Conservation (phyloP, 768 basidiomycete species). For the Amanita fuliginea region DNA sequence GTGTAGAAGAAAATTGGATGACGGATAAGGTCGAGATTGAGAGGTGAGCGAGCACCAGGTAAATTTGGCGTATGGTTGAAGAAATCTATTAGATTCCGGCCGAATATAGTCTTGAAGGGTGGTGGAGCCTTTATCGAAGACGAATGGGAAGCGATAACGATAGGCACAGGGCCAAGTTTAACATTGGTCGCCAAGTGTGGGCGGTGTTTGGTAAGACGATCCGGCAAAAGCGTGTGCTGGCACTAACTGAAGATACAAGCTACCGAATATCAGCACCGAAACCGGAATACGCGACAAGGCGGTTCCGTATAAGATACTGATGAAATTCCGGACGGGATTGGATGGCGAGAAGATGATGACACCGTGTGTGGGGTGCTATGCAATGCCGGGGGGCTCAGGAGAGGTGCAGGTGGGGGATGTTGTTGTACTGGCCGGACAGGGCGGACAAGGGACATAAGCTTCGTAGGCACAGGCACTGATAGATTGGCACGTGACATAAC, state of each 20-base stretch:
- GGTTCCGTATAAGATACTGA: slow-evolving; percentile 65
- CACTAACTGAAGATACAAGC: neutral
- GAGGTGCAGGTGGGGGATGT: slow-evolving; percentile 50
- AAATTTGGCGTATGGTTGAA: slow-evolving; percentile 2
- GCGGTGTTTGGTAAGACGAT: slow-evolving; percentile 53
- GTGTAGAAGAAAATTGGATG: slow-evolving; percentile 41
- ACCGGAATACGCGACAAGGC: slow-evolving; percentile 59
- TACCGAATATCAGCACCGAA: slow-evolving; percentile 55
- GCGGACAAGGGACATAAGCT: neutral
- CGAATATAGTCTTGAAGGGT: slow-evolving; percentile 64
- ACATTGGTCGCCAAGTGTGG: slow-evolving; percentile 58
- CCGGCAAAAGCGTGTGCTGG: neutral
- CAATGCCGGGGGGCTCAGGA: slow-evolving; percentile 37
- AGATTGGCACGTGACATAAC: neutral
- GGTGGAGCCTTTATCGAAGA: slow-evolving; percentile 67
- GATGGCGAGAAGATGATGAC: slow-evolving; percentile 36
- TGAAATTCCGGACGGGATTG: slow-evolving; percentile 58
- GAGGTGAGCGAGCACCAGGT: slow-evolving; percentile 29
- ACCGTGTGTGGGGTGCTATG: slow-evolving; percentile 64
- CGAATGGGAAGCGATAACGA: slow-evolving; percentile 47
- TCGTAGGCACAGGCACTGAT: slow-evolving; percentile 4
- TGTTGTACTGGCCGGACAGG: slow-evolving; percentile 21
- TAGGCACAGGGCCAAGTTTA: slow-evolving; percentile 37
- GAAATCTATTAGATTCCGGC: slow-evolving; percentile 45
- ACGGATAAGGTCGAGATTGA: slow-evolving; percentile 41